These are phyloP conservation scores for Camellia granthamiana DNA, from an alignment of 148 eudicot genomes.

Conservation along the genomic window DNA sequence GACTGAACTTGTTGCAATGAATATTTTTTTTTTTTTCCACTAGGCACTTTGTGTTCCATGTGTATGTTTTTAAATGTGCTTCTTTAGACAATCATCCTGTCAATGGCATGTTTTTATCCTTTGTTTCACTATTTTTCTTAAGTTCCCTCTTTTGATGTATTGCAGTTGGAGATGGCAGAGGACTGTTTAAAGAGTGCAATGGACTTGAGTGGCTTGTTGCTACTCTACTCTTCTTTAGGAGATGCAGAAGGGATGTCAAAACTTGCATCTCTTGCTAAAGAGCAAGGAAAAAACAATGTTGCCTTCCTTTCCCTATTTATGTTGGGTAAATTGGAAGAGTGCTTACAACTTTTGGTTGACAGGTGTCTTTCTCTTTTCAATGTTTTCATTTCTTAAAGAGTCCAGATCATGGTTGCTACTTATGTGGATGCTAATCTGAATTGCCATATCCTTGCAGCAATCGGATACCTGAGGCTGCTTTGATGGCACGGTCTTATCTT, in stretches of 20 bases:
- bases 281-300: constrained; percentile 90
- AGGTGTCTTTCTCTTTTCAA: constrained; percentile 39
- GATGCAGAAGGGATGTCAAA: constrained; percentile 82
- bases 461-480: constrained; percentile 96
- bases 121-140: not conserved
- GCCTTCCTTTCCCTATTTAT: constrained; percentile 84
- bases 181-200: constrained; percentile 83
- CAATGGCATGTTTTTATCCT: not conserved
- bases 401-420: not conserved
- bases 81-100: constrained; percentile 1
- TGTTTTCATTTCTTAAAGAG: not conserved
- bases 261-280: constrained; percentile 78
- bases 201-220: constrained; percentile 93
- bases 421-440: constrained; percentile 14
- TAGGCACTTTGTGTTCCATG: constrained; percentile 2
- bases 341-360: constrained; percentile 87
- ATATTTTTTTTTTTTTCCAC: not conserved
- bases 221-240: constrained; percentile 94
- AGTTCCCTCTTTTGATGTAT: constrained; percentile 11
- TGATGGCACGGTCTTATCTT: constrained; percentile 94
- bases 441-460: constrained; percentile 55
- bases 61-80: not conserved
- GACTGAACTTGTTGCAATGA: not conserved
- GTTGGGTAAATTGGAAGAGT: constrained; percentile 90
- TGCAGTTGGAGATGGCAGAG: constrained; percentile 95